A percentile compares a stretch with the other conserved stretches of the same genome.
Evolutionary conservation across 148 eudicot genomes (phyloP).

Genomic region (Rhododendron kiyosumense): DNA sequence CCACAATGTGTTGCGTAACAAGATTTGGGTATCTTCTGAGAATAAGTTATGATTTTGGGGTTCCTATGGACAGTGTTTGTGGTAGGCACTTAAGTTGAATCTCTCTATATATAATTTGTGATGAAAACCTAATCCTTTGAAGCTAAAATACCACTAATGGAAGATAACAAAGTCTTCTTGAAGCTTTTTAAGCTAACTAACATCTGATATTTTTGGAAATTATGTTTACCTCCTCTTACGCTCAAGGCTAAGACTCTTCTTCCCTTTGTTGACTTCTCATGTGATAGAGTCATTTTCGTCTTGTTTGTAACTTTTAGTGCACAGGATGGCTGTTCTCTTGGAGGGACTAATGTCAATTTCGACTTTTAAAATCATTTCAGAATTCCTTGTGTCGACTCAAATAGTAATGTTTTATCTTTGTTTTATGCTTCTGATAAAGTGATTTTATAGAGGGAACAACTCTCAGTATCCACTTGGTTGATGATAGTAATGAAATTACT

Average conservation of each 20-base stretch:
- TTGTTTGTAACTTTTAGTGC: background rate
- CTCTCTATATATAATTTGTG: background rate
- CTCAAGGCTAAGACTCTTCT: background rate
- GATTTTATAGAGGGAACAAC: background rate
- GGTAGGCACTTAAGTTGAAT: background rate
- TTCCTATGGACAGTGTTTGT: background rate
- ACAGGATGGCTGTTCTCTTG: background rate
- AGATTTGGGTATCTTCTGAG: background rate
- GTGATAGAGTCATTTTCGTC: background rate
- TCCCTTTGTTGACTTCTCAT: background rate
- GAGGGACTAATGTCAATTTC: background rate
- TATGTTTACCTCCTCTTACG: background rate
- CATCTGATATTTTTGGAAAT: background rate
- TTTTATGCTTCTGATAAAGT: background rate
- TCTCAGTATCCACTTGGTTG: background rate
- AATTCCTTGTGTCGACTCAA: background rate
- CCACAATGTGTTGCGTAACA: slow-evolving; percentile 3
- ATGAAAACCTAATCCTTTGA: background rate
- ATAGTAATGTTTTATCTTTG: background rate
- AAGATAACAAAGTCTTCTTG: background rate
- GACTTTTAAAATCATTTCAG: background rate
- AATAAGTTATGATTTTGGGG: background rate
- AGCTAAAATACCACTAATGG: background rate
- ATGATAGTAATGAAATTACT: background rate
- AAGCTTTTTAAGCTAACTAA: background rate